Evolutionary conservation across 306 rosid species (phyloP).

Genomic region (Heteromeles arbutifolia): DNA sequence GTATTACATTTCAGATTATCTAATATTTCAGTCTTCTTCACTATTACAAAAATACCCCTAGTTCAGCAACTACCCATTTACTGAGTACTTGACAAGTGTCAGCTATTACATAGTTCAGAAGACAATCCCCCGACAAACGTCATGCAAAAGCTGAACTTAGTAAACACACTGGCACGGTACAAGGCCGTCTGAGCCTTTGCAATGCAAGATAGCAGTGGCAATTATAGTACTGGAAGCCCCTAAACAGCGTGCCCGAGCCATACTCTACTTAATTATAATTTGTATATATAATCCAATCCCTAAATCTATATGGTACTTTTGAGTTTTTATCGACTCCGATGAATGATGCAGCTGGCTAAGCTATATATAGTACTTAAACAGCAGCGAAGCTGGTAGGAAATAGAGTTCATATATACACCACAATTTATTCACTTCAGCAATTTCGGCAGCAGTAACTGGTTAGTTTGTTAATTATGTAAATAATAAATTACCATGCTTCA

Average conservation of each 20-base stretch:
- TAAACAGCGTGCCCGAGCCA: background rate
- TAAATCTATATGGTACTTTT: background rate
- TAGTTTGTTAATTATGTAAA: background rate
- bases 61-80: no score
- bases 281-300: background rate
- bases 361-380: background rate
- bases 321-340: background rate
- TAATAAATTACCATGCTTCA: background rate
- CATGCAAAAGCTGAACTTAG: background rate
- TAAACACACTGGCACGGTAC: background rate
- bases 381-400: background rate
- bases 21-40: no score
- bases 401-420: background rate
- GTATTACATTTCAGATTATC: no score
- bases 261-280: background rate
- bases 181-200: background rate
- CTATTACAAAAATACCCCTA: no score
- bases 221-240: background rate
- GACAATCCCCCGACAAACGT: background rate
- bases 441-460: background rate
- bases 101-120: background rate
- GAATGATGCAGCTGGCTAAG: background rate
- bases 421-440: background rate
- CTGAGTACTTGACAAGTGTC: no score
- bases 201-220: background rate